These are phyloP conservation scores for Wickerhamia fluorescens DNA, from an alignment of 805 yeast species.

Conservation along the genomic window DNA sequence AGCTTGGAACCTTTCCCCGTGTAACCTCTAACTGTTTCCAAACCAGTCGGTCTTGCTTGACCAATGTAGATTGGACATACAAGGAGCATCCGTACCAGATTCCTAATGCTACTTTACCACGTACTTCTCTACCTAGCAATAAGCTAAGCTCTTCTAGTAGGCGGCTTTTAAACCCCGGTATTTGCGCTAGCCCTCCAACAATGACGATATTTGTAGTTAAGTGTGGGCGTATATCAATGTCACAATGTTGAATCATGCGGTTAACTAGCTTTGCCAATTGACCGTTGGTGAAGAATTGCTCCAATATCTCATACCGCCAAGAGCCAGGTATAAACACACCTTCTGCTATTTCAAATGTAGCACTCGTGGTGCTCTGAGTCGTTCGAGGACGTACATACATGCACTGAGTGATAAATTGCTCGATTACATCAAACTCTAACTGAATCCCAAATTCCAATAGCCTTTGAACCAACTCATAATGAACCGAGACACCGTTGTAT, in stretches of 20 bases:
- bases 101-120: too few relatives aligned
- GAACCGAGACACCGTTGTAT: slow-evolving; percentile 3
- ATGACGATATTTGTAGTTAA: slow-evolving; percentile 15
- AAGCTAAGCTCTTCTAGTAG: slow-evolving; percentile 9
- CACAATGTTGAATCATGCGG: slow-evolving; percentile 5
- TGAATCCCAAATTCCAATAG: slow-evolving; percentile 7
- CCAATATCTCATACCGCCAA: slow-evolving; percentile 10
- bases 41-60: slow-evolving; percentile 7
- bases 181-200: slow-evolving; percentile 17
- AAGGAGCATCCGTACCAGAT: slow-evolving; percentile 28
- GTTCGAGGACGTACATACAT: slow-evolving; percentile 6
- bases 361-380: slow-evolving; percentile 1
- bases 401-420: slow-evolving; percentile 10
- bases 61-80: slow-evolving; percentile 16
- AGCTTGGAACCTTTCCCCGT: too few relatives aligned
- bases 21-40: slow-evolving; percentile 17
- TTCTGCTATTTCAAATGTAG: slow-evolving; percentile 7
- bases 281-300: slow-evolving; percentile 5
- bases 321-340: slow-evolving; percentile 7
- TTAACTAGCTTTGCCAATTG: slow-evolving; percentile 5
- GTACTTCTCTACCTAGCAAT: too few relatives aligned
- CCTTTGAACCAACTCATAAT: slow-evolving; percentile 11
- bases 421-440: slow-evolving; percentile 13
- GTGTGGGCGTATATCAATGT: slow-evolving; percentile 14
- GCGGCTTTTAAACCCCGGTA: slow-evolving; percentile 17